phyloP scores from a whole-genome alignment of 1,284 basidiomycete species.

The Austroboletus novae-zelandiae region DNA sequence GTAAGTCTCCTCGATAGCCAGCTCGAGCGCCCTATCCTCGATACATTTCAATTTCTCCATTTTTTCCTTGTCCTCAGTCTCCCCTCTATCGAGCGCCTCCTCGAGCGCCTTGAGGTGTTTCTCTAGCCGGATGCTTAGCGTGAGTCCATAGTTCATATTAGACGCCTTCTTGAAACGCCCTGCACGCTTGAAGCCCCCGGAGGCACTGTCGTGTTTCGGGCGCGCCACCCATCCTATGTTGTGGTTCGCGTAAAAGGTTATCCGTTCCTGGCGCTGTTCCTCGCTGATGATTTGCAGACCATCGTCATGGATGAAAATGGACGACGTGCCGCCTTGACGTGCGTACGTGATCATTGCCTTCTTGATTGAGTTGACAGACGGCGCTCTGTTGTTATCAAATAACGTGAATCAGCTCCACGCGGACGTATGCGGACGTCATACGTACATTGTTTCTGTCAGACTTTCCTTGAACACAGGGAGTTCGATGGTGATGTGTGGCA shows the following conservation, averaged over 20 bases:
- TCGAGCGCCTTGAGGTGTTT: constrained; percentile 60
- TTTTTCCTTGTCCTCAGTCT: constrained; percentile 26
- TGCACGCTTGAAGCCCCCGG: constrained; percentile 67
- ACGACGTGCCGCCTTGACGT: constrained; percentile 74
- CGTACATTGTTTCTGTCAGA: constrained; percentile 65
- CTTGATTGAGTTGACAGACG: constrained; percentile 78
- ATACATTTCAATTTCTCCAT: constrained; percentile 28
- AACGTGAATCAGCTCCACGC: constrained; percentile 16
- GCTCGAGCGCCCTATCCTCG: constrained; percentile 61
- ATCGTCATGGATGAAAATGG: constrained; percentile 77
- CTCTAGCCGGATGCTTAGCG: constrained; percentile 75
- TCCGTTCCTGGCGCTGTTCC: constrained; percentile 63
- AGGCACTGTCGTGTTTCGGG: constrained; percentile 55
- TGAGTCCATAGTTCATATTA: constrained; percentile 86
- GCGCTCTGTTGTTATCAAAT: constrained; percentile 45
- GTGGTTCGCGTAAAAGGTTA: constrained; percentile 75
- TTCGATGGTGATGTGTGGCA: constrained; percentile 76
- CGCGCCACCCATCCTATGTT: constrained; percentile 84
- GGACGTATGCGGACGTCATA: constrained; percentile 1
- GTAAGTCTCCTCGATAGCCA: constrained; percentile 68
- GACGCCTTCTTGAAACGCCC: constrained; percentile 89
- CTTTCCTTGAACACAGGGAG: constrained; percentile 83
- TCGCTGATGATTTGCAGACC: constrained; percentile 64
- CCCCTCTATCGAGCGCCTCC: constrained; percentile 33
- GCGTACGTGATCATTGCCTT: constrained; percentile 86